Evolutionary conservation across 192 early-diverging fungal genomes (phyloP).

Genomic region (Backusella sp.): DNA sequence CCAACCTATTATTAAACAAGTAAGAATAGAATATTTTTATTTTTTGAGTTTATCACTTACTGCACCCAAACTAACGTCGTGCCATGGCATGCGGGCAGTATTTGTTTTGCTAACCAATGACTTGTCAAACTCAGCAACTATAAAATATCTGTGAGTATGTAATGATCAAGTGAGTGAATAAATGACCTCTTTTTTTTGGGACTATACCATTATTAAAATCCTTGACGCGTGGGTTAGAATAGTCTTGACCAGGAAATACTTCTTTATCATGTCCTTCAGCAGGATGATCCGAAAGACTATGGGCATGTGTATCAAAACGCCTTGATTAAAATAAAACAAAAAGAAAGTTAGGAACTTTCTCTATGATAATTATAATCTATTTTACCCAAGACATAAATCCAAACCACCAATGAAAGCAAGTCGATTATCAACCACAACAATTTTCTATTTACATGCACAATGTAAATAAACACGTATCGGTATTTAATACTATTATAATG

Average conservation of each 20-base stretch:
- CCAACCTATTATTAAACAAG: slow-evolving; percentile 44
- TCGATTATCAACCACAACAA: slow-evolving; percentile 72
- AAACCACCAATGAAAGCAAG: slow-evolving; percentile 84
- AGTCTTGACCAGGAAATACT: slow-evolving; percentile 79
- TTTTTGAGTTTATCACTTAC: slow-evolving; percentile 24
- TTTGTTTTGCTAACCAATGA: slow-evolving; percentile 40
- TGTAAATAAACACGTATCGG: not conserved
- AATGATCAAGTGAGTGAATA: not conserved
- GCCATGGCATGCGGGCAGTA: slow-evolving; percentile 83
- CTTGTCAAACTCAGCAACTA: slow-evolving; percentile 25
- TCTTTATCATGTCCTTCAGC: slow-evolving; percentile 36
- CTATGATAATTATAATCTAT: not conserved
- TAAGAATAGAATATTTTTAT: not conserved
- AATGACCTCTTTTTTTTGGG: not conserved
- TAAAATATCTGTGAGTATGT: not conserved
- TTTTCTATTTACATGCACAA: slow-evolving; percentile 53
- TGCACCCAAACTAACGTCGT: slow-evolving; percentile 78
- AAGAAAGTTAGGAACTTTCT: not conserved
- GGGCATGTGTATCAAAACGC: slow-evolving; percentile 80
- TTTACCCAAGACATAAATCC: slow-evolving; percentile 77
- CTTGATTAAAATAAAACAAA: slow-evolving; percentile 35
- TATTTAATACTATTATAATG: not conserved
- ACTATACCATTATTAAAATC: slow-evolving; percentile 62
- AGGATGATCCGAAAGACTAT: slow-evolving; percentile 73
- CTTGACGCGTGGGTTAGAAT: slow-evolving; percentile 82